Percentiles rank a stretch among this genome's conserved stretches.
phyloP scores from a whole-genome alignment of 805 yeast genomes.

The Sugiyamaella marilandica region DNA sequence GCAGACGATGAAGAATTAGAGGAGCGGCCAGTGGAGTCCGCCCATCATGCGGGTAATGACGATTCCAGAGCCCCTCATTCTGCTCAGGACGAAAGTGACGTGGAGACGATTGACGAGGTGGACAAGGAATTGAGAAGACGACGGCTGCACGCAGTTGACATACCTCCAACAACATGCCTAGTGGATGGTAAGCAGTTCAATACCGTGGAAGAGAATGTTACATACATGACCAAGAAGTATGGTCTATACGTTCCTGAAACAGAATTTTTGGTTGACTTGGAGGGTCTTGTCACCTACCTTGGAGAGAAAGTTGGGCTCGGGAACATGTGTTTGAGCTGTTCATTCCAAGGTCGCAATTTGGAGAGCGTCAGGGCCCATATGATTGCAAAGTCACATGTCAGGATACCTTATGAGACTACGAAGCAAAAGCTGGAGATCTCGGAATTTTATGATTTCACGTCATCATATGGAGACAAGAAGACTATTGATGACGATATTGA shows the following conservation, averaged over 20 bases:
- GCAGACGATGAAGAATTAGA: neutral
- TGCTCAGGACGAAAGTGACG: slow-evolving; percentile 11
- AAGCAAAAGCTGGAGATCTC: slow-evolving; percentile 73
- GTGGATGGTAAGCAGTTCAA: slow-evolving; percentile 45
- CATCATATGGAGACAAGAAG: slow-evolving; percentile 44
- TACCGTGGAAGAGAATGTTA: slow-evolving; percentile 54
- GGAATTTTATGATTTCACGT: slow-evolving; percentile 77
- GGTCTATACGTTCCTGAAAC: slow-evolving; percentile 88
- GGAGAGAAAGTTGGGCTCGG: slow-evolving; percentile 81
- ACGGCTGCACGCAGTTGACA: slow-evolving; percentile 17
- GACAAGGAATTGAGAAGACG: slow-evolving; percentile 25
- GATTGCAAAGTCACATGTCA: slow-evolving; percentile 78
- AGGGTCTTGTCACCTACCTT: slow-evolving; percentile 69
- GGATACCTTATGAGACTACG: slow-evolving; percentile 79
- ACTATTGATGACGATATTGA: slow-evolving; percentile 34
- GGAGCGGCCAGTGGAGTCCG: neutral
- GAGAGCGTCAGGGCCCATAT: slow-evolving; percentile 90
- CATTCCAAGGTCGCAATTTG: slow-evolving; percentile 74
- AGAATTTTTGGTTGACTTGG: slow-evolving; percentile 58
- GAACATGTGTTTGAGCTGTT: slow-evolving; percentile 75
- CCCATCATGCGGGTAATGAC: neutral
- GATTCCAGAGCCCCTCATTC: slow-evolving; percentile 1
- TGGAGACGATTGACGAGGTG: slow-evolving; percentile 23
- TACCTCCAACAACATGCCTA: slow-evolving; percentile 36
- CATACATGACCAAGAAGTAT: slow-evolving; percentile 73